A percentile compares a stretch with the other conserved stretches of the same genome.
These are phyloP conservation scores for Pichia sp. DNA, from an alignment of 1,139 yeast species.

Conservation along the genomic window DNA sequence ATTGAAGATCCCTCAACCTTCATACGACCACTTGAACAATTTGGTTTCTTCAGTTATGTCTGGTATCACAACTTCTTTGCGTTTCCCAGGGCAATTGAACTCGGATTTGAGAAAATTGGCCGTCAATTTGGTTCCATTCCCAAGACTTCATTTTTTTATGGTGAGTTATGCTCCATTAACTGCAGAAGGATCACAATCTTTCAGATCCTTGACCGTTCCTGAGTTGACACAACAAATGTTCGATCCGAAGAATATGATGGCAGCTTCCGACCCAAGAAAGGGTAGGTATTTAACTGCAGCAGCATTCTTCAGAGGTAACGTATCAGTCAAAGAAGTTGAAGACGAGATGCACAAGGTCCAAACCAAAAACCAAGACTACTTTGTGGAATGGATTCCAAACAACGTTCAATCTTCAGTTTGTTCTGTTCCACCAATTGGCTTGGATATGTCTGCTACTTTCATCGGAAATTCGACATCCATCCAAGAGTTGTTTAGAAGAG, in stretches of 20 bases:
- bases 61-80: slow-evolving; percentile 83
- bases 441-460: slow-evolving; percentile 87
- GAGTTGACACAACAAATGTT: slow-evolving; percentile 92
- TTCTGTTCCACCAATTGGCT: slow-evolving; percentile 80
- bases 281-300: slow-evolving; percentile 95
- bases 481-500: slow-evolving; percentile 85
- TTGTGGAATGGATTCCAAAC: slow-evolving; percentile 96
- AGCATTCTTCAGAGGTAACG: slow-evolving; percentile 90
- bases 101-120: slow-evolving; percentile 89
- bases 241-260: slow-evolving; percentile 92
- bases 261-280: slow-evolving; percentile 85
- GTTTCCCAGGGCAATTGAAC: slow-evolving; percentile 93
- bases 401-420: slow-evolving; percentile 93
- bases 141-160: slow-evolving; percentile 91
- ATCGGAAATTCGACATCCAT: slow-evolving; percentile 90
- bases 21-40: slow-evolving; percentile 70
- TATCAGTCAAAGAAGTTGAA: slow-evolving; percentile 86
- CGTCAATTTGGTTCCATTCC: slow-evolving; percentile 90
- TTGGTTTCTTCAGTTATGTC: slow-evolving; percentile 89
- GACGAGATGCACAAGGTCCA: slow-evolving; percentile 88
- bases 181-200: slow-evolving; percentile 71
- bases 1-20: slow-evolving; percentile 73
- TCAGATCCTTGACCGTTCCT: slow-evolving; percentile 80
- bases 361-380: slow-evolving; percentile 71
- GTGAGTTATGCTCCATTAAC: slow-evolving; percentile 93